These are phyloP conservation scores for Setaria italica DNA, from an alignment of 202 grass and related monocot species.

Conservation along the genomic window DNA sequence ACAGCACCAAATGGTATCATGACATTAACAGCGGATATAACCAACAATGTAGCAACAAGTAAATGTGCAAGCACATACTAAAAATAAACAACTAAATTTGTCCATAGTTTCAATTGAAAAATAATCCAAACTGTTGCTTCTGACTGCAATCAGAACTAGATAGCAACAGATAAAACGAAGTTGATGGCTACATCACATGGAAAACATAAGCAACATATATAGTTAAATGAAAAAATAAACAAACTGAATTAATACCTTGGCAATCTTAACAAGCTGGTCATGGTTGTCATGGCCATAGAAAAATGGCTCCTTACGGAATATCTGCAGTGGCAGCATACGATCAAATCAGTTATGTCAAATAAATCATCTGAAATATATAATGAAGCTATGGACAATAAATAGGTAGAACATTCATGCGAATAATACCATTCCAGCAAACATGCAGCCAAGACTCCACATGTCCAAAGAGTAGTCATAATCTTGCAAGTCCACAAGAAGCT, in stretches of 20 bases:
- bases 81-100: neutral
- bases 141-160: neutral
- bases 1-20: neutral
- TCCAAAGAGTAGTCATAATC: slow-evolving; percentile 92
- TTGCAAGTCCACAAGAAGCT: slow-evolving; percentile 87
- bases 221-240: slow-evolving; percentile 19
- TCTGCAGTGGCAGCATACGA: slow-evolving; percentile 58
- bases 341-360: neutral
- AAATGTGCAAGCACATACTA: neutral
- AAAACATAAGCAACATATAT: slow-evolving; percentile 18
- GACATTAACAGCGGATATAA: neutral
- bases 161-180: neutral
- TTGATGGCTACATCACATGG: slow-evolving; percentile 12
- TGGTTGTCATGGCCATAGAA: slow-evolving; percentile 98
- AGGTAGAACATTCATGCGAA: neutral
- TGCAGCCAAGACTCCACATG: slow-evolving; percentile 93
- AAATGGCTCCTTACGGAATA: slow-evolving; percentile 98
- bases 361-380: neutral
- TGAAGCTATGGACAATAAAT: slow-evolving; percentile 7
- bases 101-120: neutral
- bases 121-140: neutral
- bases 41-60: neutral
- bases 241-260: slow-evolving; percentile 67
- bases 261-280: slow-evolving; percentile 97
- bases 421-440: slow-evolving; percentile 94